Base-by-base conservation (phyloP, 805 yeast genomes). In the Candida multigemmis region DNA sequence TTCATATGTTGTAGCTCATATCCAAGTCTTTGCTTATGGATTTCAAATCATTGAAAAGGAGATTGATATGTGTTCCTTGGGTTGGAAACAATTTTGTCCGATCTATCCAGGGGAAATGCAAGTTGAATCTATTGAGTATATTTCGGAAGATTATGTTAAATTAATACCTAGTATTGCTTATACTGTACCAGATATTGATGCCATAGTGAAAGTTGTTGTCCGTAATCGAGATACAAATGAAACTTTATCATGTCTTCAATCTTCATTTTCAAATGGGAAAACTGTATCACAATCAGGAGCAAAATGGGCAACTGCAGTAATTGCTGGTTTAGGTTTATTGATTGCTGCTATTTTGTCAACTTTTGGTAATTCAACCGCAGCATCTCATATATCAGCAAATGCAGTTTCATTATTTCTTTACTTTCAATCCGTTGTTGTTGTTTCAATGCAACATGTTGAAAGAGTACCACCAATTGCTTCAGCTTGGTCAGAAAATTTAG, bases 231-330 rank as follows among this genome's bases (percentile, higher is more conserved):
- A 55, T 32, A 46, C 60, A 6, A 63, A 61, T 16, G 62, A 62
- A 17, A 47, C 54, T 31, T 44, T 79, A 30, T 84, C 86, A 20
- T 85, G 95, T 49, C 63, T 85, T 31, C 89, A 81, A 46, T 75
- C 84, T 11, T 68, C 69, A 33, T 75, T 85, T 46, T 44, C 77
- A 12, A 85, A 85, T 47, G 85, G 87, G 19, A 81, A 77, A 42
- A 77, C 93, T 2, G 89, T 85, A 12, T 58, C 81, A 23, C 94
- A 84, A 46, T 63, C 71, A 2, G 82, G 82, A 38, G 86, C 79
- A 32, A 80, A 82, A 54, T 87, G 96, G 96, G 94, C 84, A 21
- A 84, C 95, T 12, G 96, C 96, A 2, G 77, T 79, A 12, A 64
- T 86, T 42, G 85, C 94, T 1, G 96, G 96, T 36, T 52, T 83